Evolutionary conservation across 192 early-diverging fungal genomes (phyloP).

Genomic region (Paraglomus occultum): DNA sequence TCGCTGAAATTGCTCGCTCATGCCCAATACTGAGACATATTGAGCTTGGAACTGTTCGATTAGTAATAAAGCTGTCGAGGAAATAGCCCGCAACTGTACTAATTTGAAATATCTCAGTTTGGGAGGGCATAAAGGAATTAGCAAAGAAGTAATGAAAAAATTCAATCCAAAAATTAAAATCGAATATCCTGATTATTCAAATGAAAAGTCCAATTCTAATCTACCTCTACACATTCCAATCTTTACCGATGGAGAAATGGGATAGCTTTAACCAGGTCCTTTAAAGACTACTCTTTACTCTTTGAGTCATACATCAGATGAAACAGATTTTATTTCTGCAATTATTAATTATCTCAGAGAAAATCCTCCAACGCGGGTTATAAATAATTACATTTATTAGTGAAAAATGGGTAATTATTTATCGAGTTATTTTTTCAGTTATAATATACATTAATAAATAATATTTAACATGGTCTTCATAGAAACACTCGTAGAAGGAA

Average conservation of each 20-base stretch:
- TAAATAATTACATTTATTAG: too few relatives aligned
- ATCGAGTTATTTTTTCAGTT: slow-evolving; percentile 8
- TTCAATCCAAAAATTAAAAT: slow-evolving; percentile 17
- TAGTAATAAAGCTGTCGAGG: slow-evolving; percentile 10
- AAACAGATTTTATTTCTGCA: too few relatives aligned
- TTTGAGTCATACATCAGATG: too few relatives aligned
- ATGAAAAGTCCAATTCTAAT: too few relatives aligned
- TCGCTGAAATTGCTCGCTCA: slow-evolving; percentile 6
- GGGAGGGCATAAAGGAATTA: not conserved
- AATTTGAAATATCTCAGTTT: slow-evolving; percentile 6
- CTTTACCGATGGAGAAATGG: too few relatives aligned
- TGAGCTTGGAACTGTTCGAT: slow-evolving; percentile 16
- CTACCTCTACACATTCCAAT: too few relatives aligned
- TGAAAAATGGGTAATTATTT: too few relatives aligned
- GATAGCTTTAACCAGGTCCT: too few relatives aligned
- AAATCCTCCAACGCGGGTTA: too few relatives aligned
- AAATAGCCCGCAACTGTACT: slow-evolving; percentile 9
- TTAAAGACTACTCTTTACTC: too few relatives aligned
- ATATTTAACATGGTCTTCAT: not conserved
- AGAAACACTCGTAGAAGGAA: slow-evolving; percentile 2
- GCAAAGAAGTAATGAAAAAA: slow-evolving; percentile 19
- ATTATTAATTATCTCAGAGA: too few relatives aligned
- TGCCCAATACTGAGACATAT: slow-evolving; percentile 9
- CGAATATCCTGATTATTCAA: slow-evolving; percentile 15
- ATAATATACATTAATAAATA: too few relatives aligned